Evolutionary conservation across 208 protist species (phyloP), one percentile per base, ranked within the genome.

Genomic region (Leishmania mexicana): DNA sequence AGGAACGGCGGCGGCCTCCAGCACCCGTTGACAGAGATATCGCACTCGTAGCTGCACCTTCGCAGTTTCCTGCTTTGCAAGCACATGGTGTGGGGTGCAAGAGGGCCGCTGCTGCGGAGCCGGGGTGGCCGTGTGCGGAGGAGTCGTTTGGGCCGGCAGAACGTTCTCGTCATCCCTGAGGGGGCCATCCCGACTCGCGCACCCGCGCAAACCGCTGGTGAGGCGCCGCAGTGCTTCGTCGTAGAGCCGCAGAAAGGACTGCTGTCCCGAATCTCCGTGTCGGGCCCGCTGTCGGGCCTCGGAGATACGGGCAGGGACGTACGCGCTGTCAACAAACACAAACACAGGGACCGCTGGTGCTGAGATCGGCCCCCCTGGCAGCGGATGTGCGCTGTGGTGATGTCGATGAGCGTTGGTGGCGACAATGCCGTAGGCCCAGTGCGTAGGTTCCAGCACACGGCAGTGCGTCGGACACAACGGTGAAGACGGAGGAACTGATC

Each of bases 401-500:
- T 68, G 73, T 21, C 60, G 57, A 15, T 2, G 73, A 47, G 72
- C 31, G 24, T 60, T 58, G 5, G 75, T 38, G 5, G 73, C 67
- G 57, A 86, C 78, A 31, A 86, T 70, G 58, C 82, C 75, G 67
- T 86, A 86, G 67, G 83, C 83, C 83, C 83, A 86, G 58, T 86
- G 83, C 11, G 53, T 73, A 1, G 83, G 24, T 28, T 82, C 83
- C 45, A 86, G 78, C 19, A 86, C 64, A 38, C 64, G 71, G 42
- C 24, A 68, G 45, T 49, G 21, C 35, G 54, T 40, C 31, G 13
- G 38, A 8, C 73, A 40, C 54, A 42, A 35, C 38, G 75, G 57
- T 45, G 75, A 40, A 31, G 73, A 53, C 40, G 24, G 38, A 11
- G 54, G 53, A 31, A 11, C 15, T 62, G 38, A 21, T 31, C 19